These are phyloP conservation scores for Amaranthus palmeri DNA, from an alignment of 148 eudicot genomes.

Conservation along the genomic window DNA sequence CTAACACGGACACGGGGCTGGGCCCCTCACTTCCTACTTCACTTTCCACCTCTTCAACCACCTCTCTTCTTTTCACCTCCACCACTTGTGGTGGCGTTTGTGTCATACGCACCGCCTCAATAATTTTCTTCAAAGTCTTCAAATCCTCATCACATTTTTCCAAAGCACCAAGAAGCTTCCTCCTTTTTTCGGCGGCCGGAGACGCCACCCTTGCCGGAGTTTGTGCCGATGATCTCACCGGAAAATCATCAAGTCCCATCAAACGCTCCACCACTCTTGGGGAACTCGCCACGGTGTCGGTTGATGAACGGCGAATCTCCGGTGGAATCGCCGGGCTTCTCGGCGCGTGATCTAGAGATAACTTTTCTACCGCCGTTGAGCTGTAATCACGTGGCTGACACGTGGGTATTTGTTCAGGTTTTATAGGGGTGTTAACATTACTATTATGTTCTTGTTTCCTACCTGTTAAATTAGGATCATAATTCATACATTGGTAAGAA, in stretches of 20 bases:
- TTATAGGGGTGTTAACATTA: neutral
- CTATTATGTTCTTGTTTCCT: constrained; percentile 32
- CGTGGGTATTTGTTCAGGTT: constrained; percentile 2
- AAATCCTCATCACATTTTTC: constrained; percentile 80
- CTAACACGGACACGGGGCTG: constrained; percentile 51
- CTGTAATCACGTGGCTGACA: neutral
- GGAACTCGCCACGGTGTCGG: constrained; percentile 1
- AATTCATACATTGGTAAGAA: neutral
- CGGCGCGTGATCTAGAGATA: constrained; percentile 29
- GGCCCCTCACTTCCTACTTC: constrained; percentile 28
- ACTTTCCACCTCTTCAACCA: constrained; percentile 11
- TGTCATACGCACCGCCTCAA: constrained; percentile 37
- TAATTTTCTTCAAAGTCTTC: constrained; percentile 48
- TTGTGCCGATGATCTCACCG: neutral
- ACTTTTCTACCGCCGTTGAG: neutral
- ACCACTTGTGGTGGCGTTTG: constrained; percentile 15
- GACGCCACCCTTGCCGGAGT: neutral
- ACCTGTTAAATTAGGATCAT: constrained; percentile 23
- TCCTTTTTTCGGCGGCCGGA: constrained; percentile 44
- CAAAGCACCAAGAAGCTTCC: constrained; percentile 54
- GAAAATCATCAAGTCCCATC: constrained; percentile 35
- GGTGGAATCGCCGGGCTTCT: constrained; percentile 52
- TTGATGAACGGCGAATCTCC: constrained; percentile 35
- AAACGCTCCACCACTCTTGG: constrained; percentile 39
- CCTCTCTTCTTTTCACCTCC: constrained; percentile 13